These are phyloP conservation scores for Phytophthora citrophthora DNA, from an alignment of 352 stramenopile species.

Conservation along the genomic window DNA sequence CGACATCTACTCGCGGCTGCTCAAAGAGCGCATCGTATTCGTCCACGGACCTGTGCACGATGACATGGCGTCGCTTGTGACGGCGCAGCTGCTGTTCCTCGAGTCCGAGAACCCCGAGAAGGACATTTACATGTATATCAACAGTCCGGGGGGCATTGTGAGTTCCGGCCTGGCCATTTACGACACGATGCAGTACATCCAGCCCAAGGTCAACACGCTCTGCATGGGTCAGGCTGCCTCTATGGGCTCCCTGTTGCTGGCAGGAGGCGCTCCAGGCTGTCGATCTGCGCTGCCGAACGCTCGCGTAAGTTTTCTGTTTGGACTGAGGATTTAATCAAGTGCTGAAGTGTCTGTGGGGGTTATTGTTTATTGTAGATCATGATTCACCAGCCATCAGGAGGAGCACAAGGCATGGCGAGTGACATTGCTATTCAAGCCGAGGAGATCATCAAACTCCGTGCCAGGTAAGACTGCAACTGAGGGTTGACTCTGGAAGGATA, in stretches of 20 bases:
- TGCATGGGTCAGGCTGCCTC: slow-evolving; percentile 97
- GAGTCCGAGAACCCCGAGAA: slow-evolving; percentile 97
- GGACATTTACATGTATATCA: slow-evolving; percentile 99
- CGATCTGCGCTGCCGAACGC: slow-evolving; percentile 94
- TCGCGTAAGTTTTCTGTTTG: slow-evolving; percentile 57
- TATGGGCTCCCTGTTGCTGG: slow-evolving; percentile 96
- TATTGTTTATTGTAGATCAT: slow-evolving; percentile 81
- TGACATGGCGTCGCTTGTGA: slow-evolving; percentile 84
- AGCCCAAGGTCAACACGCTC: slow-evolving; percentile 97
- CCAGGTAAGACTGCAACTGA: slow-evolving; percentile 42
- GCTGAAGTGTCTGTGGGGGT: neutral
- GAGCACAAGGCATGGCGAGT: slow-evolving; percentile 96
- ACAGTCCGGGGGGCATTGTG: slow-evolving; percentile 97
- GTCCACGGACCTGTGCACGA: slow-evolving; percentile 95
- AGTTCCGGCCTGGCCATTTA: slow-evolving; percentile 98
- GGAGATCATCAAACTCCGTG: slow-evolving; percentile 96
- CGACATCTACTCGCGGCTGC: slow-evolving; percentile 98
- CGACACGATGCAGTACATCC: slow-evolving; percentile 99
- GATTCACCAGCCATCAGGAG: slow-evolving; percentile 98
- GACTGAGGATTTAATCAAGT: neutral
- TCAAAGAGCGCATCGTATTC: slow-evolving; percentile 98
- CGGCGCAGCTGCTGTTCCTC: slow-evolving; percentile 94
- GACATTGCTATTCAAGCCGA: slow-evolving; percentile 99
- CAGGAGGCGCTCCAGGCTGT: slow-evolving; percentile 89
- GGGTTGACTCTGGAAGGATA: too few species aligned